phyloP scores from a whole-genome alignment of 352 stramenopile species.

The Blastocystis sp. region DNA sequence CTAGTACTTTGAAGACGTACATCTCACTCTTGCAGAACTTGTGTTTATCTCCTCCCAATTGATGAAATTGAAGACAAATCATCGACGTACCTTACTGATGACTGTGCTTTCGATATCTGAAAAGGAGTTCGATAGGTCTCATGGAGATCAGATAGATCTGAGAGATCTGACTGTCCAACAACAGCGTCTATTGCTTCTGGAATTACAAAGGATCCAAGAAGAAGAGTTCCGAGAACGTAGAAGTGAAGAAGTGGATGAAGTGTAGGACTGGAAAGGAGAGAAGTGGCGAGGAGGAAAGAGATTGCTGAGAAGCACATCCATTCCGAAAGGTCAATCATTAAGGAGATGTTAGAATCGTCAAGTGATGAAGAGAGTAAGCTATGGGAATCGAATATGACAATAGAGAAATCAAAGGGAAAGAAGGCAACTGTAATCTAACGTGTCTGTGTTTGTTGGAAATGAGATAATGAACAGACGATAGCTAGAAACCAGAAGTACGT shows the following conservation, averaged over 20 bases:
- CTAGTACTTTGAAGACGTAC: background rate
- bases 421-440: background rate
- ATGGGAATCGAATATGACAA: background rate
- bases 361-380: background rate
- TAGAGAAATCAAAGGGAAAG: background rate
- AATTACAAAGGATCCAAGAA: constrained; percentile 11
- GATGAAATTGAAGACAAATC: background rate
- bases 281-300: background rate
- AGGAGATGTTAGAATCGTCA: background rate
- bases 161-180: background rate
- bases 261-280: background rate
- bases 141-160: background rate
- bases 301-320: constrained; percentile 74
- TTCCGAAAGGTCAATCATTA: constrained; percentile 73
- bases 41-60: background rate
- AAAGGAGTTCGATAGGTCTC: background rate
- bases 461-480: too few species aligned
- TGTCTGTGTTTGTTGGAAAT: too few species aligned
- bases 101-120: background rate
- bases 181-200: background rate
- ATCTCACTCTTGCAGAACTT: background rate
- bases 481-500: too few species aligned
- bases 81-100: background rate
- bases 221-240: background rate
- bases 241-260: background rate